Conservation (phyloP, 768 basidiomycete genomes). For the Boletus tylopilopsis region DNA sequence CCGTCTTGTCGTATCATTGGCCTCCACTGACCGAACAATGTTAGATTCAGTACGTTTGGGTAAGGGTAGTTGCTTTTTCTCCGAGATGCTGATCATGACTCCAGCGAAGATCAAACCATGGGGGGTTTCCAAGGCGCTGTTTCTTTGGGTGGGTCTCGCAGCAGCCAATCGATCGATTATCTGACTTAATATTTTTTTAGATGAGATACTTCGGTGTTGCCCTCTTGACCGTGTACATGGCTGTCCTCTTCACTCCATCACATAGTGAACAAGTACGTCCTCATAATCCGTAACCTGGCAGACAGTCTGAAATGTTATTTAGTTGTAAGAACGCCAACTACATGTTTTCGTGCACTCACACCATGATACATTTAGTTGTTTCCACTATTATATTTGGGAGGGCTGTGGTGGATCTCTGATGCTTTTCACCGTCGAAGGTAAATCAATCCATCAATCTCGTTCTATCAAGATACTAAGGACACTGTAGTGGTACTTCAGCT, state of each 20-base stretch:
- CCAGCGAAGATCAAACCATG: neutral
- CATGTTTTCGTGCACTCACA: no score
- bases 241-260: neutral
- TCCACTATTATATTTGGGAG: neutral
- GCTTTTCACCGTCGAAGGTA: constrained; percentile 1
- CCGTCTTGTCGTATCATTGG: neutral
- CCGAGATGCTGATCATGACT: neutral
- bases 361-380: neutral
- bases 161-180: no score
- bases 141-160: neutral
- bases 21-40: neutral
- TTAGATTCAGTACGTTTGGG: neutral
- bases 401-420: neutral
- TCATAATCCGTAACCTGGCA: neutral
- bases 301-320: neutral
- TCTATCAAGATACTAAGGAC: neutral
- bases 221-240: neutral
- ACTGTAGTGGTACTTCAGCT: neutral
- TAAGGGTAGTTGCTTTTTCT: neutral
- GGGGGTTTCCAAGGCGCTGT: neutral
- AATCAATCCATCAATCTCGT: neutral
- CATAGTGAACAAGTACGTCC: neutral
- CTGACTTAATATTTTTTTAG: neutral
- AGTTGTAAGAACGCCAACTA: neutral
- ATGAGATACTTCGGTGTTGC: neutral